Evolutionary conservation across 768 basidiomycete species (phyloP).

Genomic region (Pleurotus djamor): DNA sequence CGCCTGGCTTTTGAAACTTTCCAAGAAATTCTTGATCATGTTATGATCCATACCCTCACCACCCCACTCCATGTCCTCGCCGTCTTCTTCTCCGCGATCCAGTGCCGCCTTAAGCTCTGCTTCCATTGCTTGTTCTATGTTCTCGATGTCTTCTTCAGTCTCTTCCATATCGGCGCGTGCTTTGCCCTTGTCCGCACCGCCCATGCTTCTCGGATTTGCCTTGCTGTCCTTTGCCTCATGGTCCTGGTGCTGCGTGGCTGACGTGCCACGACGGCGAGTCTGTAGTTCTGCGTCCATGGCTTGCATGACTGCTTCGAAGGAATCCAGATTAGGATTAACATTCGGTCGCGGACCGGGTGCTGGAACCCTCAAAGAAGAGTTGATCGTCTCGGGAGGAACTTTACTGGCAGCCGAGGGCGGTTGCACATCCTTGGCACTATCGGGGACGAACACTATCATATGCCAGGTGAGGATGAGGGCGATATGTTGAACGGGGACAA

Average conservation of each 20-base stretch:
- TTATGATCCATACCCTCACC: conserved; percentile 71
- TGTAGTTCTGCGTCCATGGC: conserved; percentile 87
- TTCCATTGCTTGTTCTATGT: conserved; percentile 88
- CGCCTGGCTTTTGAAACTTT: conserved; percentile 91
- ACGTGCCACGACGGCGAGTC: conserved; percentile 31
- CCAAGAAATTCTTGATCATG: conserved; percentile 94
- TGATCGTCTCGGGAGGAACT: neutral
- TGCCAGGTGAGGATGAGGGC: neutral
- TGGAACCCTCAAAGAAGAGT: conserved; percentile 16
- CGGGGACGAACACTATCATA: conserved; percentile 57
- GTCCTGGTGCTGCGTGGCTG: conserved; percentile 7
- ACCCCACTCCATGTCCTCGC: conserved; percentile 54
- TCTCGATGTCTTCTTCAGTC: conserved; percentile 48
- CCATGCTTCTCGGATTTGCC: neutral
- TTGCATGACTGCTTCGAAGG: conserved; percentile 95
- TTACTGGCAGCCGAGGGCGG: neutral
- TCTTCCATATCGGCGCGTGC: conserved; percentile 36
- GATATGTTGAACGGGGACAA: neutral
- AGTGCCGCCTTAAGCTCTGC: conserved; percentile 73
- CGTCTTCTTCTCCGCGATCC: conserved; percentile 41
- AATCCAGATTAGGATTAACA: conserved; percentile 74
- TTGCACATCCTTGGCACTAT: conserved; percentile 21
- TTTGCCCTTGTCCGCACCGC: conserved; percentile 37
- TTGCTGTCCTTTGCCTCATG: conserved; percentile 12
- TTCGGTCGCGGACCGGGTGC: conserved; percentile 35